phyloP scores from a whole-genome alignment of 2,329 filamentous ascomycete species.

The Aspergillus luchuensis region DNA sequence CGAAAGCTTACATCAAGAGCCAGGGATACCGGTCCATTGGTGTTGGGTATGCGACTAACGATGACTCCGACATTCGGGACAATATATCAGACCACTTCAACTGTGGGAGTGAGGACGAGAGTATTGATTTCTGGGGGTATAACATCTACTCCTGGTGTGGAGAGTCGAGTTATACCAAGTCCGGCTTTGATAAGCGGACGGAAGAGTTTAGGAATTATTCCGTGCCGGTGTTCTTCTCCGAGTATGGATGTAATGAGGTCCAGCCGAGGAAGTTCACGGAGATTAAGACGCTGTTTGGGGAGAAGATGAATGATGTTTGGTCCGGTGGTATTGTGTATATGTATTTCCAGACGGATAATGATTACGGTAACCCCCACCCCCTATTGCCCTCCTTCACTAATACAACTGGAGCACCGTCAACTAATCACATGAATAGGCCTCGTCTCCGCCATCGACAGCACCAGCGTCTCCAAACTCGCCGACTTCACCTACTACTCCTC shows the following conservation, averaged over 20 bases:
- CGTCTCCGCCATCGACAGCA: conserved; percentile 63
- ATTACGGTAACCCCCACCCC: conserved; percentile 70
- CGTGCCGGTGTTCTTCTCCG: conserved; percentile 94
- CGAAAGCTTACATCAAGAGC: conserved; percentile 83
- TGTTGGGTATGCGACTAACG: conserved; percentile 93
- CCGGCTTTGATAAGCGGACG: conserved; percentile 78
- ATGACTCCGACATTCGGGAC: conserved; percentile 77
- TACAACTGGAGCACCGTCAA: too few relatives aligned
- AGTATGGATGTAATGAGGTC: conserved; percentile 88
- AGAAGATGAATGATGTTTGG: conserved; percentile 80
- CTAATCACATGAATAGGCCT: conserved; percentile 24
- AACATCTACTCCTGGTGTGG: conserved; percentile 99
- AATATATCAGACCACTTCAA: conserved; percentile 91
- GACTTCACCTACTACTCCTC: conserved; percentile 73
- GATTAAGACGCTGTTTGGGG: conserved; percentile 74
- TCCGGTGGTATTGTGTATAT: conserved; percentile 97
- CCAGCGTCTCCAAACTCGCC: conserved; percentile 64
- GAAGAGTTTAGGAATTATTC: conserved; percentile 84
- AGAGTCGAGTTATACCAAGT: conserved; percentile 71
- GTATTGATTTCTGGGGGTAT: conserved; percentile 98
- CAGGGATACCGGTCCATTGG: conserved; percentile 76
- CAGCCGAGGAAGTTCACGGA: conserved; percentile 78
- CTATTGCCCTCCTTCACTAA: conserved; percentile 8
- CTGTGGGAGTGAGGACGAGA: conserved; percentile 65
- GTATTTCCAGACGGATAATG: conserved; percentile 59